Conservation (phyloP, 2,329 filamentous ascomycete genomes). For the Epichloe festucae region DNA sequence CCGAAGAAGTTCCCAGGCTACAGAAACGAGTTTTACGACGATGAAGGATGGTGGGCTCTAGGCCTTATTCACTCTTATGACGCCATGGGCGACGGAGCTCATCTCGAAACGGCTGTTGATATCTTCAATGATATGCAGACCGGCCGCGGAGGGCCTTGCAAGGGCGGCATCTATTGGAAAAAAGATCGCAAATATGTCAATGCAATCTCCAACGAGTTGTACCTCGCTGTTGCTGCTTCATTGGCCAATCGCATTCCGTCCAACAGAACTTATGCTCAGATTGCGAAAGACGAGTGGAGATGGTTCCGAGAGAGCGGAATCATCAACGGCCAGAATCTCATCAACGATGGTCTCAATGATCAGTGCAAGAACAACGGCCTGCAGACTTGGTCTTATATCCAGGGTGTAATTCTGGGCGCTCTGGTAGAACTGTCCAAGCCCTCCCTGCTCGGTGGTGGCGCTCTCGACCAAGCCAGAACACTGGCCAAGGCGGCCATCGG, state of each 20-base stretch:
- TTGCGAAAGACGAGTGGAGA: slow-evolving; percentile 35
- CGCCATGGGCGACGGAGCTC: slow-evolving; percentile 34
- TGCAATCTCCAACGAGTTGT: slow-evolving; percentile 45
- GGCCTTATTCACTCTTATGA: slow-evolving; percentile 45
- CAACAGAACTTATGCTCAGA: slow-evolving; percentile 29
- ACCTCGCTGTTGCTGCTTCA: slow-evolving; percentile 38
- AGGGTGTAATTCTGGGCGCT: slow-evolving; percentile 42
- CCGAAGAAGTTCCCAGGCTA: slow-evolving; percentile 30
- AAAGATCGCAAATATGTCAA: slow-evolving; percentile 38
- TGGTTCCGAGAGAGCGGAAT: slow-evolving; percentile 39
- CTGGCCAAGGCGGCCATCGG: slow-evolving; percentile 41
- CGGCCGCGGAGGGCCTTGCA: slow-evolving; percentile 33
- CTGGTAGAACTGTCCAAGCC: slow-evolving; percentile 37
- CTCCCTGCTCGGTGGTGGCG: slow-evolving; percentile 23
- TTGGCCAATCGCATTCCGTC: slow-evolving; percentile 37
- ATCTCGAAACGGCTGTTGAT: slow-evolving; percentile 36
- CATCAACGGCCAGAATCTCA: slow-evolving; percentile 35
- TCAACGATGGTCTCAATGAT: slow-evolving; percentile 39
- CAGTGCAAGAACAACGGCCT: slow-evolving; percentile 39
- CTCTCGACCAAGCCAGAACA: slow-evolving; percentile 28
- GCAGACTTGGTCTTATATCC: slow-evolving; percentile 43
- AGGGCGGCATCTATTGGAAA: slow-evolving; percentile 42
- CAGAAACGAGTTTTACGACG: slow-evolving; percentile 42
- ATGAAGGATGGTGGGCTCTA: slow-evolving; percentile 50
- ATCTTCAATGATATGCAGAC: slow-evolving; percentile 44